phyloP scores from a whole-genome alignment of 148 eudicot species.

The Rhododendron vialii region DNA sequence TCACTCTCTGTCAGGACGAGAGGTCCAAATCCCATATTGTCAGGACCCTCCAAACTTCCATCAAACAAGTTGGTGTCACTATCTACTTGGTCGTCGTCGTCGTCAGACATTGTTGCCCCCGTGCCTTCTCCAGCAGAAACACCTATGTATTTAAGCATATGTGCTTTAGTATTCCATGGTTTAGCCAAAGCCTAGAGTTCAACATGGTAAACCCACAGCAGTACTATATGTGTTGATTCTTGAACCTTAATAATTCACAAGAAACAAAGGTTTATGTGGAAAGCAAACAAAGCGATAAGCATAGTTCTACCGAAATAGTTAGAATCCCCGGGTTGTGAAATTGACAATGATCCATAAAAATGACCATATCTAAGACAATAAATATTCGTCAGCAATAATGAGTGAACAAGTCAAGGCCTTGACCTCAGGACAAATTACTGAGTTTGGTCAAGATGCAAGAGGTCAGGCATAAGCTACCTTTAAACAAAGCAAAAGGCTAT shows the following conservation, averaged over 20 bases:
- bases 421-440: neutral
- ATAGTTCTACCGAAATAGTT: neutral
- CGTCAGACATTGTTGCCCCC: constrained; percentile 65
- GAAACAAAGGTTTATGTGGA: neutral
- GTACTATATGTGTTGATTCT: neutral
- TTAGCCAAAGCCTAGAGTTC: constrained; percentile 5
- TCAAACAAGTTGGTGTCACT: constrained; percentile 51
- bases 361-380: neutral
- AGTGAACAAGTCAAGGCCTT: neutral
- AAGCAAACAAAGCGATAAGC: neutral
- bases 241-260: neutral
- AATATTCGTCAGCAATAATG: neutral
- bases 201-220: neutral
- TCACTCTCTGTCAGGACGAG: constrained; percentile 60
- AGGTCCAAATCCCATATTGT: constrained; percentile 62
- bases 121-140: constrained; percentile 64
- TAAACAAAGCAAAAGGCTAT: neutral
- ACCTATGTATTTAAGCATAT: constrained; percentile 38
- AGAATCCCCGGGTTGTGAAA: neutral
- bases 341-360: neutral
- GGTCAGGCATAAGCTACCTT: neutral
- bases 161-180: neutral
- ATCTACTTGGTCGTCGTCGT: constrained; percentile 54
- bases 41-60: constrained; percentile 50
- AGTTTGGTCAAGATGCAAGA: neutral